Percentiles rank a stretch among this genome's conserved stretches.
These are phyloP conservation scores for Sporothrix pallida DNA, from an alignment of 2,329 filamentous ascomycete genomes.

Conservation along the genomic window DNA sequence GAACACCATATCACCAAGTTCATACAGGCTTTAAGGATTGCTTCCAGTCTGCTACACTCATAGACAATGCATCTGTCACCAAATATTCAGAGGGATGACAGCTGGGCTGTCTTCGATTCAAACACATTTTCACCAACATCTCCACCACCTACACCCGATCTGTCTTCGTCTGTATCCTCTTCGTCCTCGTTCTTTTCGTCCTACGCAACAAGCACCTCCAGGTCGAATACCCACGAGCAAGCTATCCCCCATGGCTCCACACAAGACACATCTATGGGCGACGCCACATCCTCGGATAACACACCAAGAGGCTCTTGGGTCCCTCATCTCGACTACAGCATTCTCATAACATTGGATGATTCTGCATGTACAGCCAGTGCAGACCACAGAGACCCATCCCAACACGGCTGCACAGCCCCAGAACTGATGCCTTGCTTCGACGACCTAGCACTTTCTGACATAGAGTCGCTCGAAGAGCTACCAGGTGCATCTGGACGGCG, in stretches of 20 bases:
- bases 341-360: conserved; percentile 1
- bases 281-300: background rate
- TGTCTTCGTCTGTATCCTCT: background rate
- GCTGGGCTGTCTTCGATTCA: background rate
- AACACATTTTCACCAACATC: background rate
- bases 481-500: conserved; percentile 28
- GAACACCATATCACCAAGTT: background rate
- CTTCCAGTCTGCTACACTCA: background rate
- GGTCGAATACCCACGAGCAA: background rate
- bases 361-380: background rate
- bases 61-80: conserved; percentile 5
- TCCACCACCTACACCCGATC: background rate
- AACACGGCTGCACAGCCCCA: background rate
- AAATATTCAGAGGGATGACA: background rate
- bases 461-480: conserved; percentile 25
- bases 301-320: conserved; percentile 13
- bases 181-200: background rate
- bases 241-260: background rate
- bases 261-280: background rate
- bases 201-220: background rate
- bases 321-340: conserved; percentile 1
- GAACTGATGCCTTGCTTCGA: background rate
- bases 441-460: background rate
- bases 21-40: background rate
- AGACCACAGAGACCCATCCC: background rate